phyloP scores from a whole-genome alignment of 441 rosid genomes.

The Brassica hybrid region DNA sequence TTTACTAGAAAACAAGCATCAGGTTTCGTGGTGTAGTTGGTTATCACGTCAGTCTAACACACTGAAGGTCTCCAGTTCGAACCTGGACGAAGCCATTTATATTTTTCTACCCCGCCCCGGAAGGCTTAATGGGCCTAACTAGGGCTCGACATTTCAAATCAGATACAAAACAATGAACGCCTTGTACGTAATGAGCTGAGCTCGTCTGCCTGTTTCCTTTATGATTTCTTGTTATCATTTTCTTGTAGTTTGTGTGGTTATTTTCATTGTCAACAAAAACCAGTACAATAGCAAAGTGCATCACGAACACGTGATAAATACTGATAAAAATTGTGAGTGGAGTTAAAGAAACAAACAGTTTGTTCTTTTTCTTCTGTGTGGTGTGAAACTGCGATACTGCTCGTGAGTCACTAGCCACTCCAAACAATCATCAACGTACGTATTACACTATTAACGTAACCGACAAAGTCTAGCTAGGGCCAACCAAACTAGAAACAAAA shows the following conservation, averaged over 20 bases:
- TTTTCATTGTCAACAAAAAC: slow-evolving; percentile 22
- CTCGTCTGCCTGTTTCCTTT: not conserved
- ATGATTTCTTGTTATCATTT: not conserved
- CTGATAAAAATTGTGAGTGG: not conserved
- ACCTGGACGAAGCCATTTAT: slow-evolving; percentile 54
- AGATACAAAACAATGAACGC: not conserved
- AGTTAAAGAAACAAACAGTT: not conserved
- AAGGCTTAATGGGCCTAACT: not conserved
- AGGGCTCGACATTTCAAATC: not conserved
- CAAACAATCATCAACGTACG: slow-evolving; percentile 11
- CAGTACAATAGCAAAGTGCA: slow-evolving; percentile 17
- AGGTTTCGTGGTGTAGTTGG: slow-evolving; percentile 95
- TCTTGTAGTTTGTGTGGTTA: not conserved
- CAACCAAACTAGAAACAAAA: slow-evolving; percentile 13
- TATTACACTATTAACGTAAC: slow-evolving; percentile 14
- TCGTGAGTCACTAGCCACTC: slow-evolving; percentile 26
- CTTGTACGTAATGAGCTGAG: not conserved
- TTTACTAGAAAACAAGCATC: no score
- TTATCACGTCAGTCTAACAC: slow-evolving; percentile 99
- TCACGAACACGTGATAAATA: slow-evolving; percentile 37
- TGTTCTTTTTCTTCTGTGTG: slow-evolving; percentile 27
- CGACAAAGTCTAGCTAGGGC: slow-evolving; percentile 30
- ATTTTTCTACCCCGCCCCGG: not conserved
- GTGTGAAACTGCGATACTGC: slow-evolving; percentile 21
- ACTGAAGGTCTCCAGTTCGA: slow-evolving; percentile 97